Evolutionary conservation across 2,329 filamentous ascomycete species (phyloP).

Genomic region (Cytospora schulzeri): DNA sequence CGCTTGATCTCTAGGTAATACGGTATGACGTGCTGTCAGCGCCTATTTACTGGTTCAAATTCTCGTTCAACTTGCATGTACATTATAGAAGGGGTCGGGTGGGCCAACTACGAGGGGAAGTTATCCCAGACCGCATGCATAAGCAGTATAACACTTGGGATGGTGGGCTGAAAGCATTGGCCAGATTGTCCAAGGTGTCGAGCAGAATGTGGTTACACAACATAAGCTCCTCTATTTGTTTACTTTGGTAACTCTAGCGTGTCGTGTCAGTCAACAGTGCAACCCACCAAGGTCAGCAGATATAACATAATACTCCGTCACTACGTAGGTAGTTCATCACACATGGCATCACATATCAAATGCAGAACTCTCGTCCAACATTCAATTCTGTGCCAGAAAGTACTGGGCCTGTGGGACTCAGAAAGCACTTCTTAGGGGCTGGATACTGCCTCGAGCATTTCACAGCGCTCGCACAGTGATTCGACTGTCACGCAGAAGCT

Average conservation of each 20-base stretch:
- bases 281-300: too few species aligned
- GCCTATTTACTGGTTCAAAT: neutral
- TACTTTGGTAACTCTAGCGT: neutral
- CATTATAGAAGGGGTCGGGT: neutral
- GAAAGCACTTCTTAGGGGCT: neutral
- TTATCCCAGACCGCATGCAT: too few species aligned
- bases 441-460: neutral
- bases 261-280: too few species aligned
- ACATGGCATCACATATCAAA: too few species aligned
- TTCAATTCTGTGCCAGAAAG: too few species aligned
- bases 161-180: neutral
- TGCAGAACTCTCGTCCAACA: too few species aligned
- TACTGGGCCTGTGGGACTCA: neutral
- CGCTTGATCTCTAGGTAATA: too few species aligned
- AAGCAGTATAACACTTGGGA: neutral
- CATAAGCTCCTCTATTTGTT: neutral
- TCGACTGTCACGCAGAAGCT: too few species aligned
- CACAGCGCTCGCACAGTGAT: neutral
- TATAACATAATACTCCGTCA: too few species aligned
- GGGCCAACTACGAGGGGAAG: too few species aligned
- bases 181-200: too few species aligned
- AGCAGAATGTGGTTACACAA: neutral
- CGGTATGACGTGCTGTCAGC: neutral
- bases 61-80: neutral
- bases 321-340: too few species aligned